phyloP scores from a whole-genome alignment of 2,329 filamentous ascomycete genomes.

The Mollisiaceae sp. region DNA sequence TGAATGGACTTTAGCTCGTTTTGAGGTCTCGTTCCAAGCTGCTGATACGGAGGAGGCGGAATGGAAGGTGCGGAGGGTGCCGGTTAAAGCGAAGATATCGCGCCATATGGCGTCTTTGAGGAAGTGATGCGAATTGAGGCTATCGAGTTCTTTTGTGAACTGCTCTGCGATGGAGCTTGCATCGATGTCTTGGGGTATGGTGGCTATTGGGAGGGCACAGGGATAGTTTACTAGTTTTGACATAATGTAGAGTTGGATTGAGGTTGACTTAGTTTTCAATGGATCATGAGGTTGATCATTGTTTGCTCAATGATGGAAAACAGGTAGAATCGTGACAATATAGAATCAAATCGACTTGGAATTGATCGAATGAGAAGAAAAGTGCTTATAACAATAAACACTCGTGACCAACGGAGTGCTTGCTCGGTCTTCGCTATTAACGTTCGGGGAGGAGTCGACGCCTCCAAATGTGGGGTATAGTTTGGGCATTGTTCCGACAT shows the following conservation, averaged over 20 bases:
- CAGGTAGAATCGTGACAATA: no score
- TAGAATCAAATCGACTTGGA: not conserved
- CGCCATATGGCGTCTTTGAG: constrained; percentile 16
- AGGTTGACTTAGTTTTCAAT: not conserved
- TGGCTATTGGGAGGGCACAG: not conserved
- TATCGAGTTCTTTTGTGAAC: not conserved
- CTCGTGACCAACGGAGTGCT: no score
- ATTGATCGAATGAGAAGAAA: not conserved
- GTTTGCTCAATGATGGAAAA: not conserved
- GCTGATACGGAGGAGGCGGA: not conserved
- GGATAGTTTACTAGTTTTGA: constrained; percentile 22
- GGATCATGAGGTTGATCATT: not conserved
- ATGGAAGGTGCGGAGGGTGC: constrained; percentile 9
- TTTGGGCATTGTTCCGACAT: not conserved
- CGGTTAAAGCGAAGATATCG: constrained; percentile 16
- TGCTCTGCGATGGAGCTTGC: not conserved
- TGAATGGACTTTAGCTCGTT: not conserved
- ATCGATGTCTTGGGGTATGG: not conserved
- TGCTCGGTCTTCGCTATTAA: not conserved
- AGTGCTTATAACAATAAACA: not conserved
- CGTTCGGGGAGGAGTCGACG: not conserved
- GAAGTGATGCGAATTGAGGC: not conserved
- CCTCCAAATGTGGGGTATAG: not conserved
- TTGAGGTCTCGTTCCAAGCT: not conserved
- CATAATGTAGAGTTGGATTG: not conserved